Percentiles rank a stretch among this genome's conserved stretches.
Conservation (phyloP, 177 flowering plant genomes). For the Vitis hybrid region DNA sequence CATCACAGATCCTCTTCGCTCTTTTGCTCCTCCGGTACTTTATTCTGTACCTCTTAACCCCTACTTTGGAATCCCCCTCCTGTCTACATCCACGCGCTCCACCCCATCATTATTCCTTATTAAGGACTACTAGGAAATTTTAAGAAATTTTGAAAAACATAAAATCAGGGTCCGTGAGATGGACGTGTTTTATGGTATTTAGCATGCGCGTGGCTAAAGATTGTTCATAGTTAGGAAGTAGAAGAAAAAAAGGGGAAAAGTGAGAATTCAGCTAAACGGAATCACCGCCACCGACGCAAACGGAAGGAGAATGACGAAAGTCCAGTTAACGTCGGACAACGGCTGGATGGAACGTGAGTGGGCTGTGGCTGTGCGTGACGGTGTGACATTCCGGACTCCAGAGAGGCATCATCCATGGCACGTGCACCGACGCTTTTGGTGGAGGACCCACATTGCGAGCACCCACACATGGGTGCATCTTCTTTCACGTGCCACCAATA, state of each 20-base stretch:
- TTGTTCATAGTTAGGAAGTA: too few species aligned
- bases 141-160: too few species aligned
- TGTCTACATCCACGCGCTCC: too few species aligned
- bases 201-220: too few species aligned
- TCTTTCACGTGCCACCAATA: slow-evolving; percentile 7
- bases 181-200: not conserved
- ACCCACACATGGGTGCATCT: too few species aligned
- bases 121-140: too few species aligned
- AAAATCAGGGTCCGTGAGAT: not conserved
- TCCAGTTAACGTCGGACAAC: not conserved
- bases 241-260: not conserved
- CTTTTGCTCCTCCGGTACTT: too few species aligned
- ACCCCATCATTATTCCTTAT: too few species aligned
- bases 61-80: too few species aligned
- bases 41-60: too few species aligned
- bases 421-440: slow-evolving; percentile 8
- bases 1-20: not conserved
- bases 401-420: slow-evolving; percentile 6
- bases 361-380: not conserved
- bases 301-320: slow-evolving; percentile 1
- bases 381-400: too few species aligned
- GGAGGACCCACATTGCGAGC: not conserved
- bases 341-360: not conserved
- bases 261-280: not conserved
- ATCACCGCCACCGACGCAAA: slow-evolving; percentile 21